Percentiles rank a stretch among this genome's conserved stretches.
Conservation (phyloP, 495 filamentous ascomycete genomes). For the Coniosporium apollinis region DNA sequence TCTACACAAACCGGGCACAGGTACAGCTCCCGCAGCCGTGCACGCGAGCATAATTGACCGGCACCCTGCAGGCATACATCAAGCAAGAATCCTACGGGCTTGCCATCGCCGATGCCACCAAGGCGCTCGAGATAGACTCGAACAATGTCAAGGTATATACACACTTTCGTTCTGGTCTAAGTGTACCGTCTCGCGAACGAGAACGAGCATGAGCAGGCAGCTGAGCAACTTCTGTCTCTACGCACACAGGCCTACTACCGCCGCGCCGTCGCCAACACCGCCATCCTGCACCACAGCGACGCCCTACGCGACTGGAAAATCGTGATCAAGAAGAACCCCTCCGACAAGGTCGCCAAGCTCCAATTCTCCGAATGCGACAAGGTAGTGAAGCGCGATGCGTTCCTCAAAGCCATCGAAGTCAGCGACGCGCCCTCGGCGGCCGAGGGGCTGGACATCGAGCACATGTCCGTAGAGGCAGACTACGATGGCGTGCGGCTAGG, state of each 20-base stretch:
- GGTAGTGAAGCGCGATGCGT: constrained; percentile 74
- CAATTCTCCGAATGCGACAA: constrained; percentile 87
- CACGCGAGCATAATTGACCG: too few relatives aligned
- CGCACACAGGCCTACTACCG: constrained; percentile 96
- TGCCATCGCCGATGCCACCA: constrained; percentile 82
- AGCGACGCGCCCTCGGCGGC: constrained; percentile 80
- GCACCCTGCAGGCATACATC: constrained; percentile 53
- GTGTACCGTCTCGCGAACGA: constrained; percentile 3
- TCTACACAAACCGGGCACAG: constrained; percentile 88
- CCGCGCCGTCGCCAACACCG: constrained; percentile 75
- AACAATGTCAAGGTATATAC: constrained; percentile 59
- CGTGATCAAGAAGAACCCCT: constrained; percentile 70
- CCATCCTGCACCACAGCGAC: constrained; percentile 71
- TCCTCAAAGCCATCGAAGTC: constrained; percentile 88
- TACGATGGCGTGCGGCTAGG: constrained; percentile 77
- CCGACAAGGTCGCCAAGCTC: constrained; percentile 76
- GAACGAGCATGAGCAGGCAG: too few relatives aligned
- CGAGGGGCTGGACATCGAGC: constrained; percentile 74
- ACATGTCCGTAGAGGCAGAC: constrained; percentile 58
- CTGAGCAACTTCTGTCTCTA: constrained; percentile 5
- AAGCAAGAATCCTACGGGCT: constrained; percentile 91
- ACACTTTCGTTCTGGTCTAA: not conserved
- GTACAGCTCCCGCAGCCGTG: constrained; percentile 28
- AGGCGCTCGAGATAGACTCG: constrained; percentile 82
- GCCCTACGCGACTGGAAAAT: constrained; percentile 85